These are phyloP conservation scores for Colletotrichum sp. DNA, from an alignment of 2,329 filamentous ascomycete species.

Conservation along the genomic window DNA sequence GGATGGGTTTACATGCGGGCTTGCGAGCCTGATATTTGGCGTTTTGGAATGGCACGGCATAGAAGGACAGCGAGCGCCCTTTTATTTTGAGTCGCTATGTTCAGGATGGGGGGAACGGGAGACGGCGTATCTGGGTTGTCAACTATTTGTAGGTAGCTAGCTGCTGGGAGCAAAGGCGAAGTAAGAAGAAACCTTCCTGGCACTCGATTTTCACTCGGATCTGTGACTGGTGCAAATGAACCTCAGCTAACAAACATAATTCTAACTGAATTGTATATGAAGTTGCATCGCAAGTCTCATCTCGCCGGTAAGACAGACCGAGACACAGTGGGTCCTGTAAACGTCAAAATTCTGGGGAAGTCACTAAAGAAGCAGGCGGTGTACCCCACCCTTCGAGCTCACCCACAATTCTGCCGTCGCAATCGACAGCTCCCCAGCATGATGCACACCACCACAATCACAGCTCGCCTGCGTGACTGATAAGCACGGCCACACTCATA, in stretches of 20 bases:
- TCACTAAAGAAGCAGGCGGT: background rate
- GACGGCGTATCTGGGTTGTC: background rate
- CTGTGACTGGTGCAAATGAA: background rate
- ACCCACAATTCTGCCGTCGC: constrained; percentile 14
- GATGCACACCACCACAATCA: background rate
- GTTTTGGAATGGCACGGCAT: background rate
- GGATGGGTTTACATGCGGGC: background rate
- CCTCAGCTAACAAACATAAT: background rate
- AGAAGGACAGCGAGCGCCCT: background rate
- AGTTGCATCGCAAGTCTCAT: background rate
- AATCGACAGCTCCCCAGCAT: background rate
- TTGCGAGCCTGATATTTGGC: background rate
- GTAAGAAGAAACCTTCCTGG: background rate
- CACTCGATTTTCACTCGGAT: background rate
- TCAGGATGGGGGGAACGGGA: background rate
- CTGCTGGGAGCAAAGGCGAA: background rate
- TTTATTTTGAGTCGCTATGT: background rate
- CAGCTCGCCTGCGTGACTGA: background rate
- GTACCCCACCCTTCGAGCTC: background rate
- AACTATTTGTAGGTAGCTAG: background rate
- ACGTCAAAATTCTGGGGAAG: background rate
- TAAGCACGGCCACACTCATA: background rate
- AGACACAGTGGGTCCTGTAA: background rate
- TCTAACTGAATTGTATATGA: background rate
- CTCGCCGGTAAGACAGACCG: background rate